Conservation (phyloP, 208 protist species). For the Leishmania turanica region DNA sequence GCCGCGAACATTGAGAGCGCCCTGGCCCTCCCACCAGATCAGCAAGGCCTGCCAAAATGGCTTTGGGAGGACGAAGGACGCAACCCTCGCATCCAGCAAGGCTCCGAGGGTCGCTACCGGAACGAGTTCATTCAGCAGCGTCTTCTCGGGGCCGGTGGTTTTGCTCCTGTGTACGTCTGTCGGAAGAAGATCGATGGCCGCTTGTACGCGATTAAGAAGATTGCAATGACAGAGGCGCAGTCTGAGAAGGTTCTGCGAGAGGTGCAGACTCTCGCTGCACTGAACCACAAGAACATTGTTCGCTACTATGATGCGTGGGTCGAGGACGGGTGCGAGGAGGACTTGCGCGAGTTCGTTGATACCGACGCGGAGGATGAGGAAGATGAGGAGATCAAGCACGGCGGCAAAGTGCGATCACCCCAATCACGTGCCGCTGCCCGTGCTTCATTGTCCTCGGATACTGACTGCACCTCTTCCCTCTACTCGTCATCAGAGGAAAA, state of each 20-base stretch:
- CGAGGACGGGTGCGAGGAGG: slow-evolving; percentile 82
- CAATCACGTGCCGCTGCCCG: neutral
- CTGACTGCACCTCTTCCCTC: slow-evolving; percentile 2
- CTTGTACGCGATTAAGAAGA: slow-evolving; percentile 88
- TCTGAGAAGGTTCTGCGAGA: slow-evolving; percentile 69
- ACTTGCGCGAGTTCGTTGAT: slow-evolving; percentile 62
- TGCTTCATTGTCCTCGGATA: slow-evolving; percentile 15
- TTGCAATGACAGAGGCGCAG: slow-evolving; percentile 66
- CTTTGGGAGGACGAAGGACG: slow-evolving; percentile 71
- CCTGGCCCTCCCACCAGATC: slow-evolving; percentile 27
- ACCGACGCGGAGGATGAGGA: slow-evolving; percentile 37
- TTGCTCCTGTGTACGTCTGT: slow-evolving; percentile 87
- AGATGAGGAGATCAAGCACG: slow-evolving; percentile 27
- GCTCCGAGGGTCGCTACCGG: slow-evolving; percentile 62
- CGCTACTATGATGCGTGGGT: slow-evolving; percentile 92
- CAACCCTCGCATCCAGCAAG: slow-evolving; percentile 48
- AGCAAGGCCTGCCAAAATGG: slow-evolving; percentile 65
- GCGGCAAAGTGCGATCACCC: neutral
- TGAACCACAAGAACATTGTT: slow-evolving; percentile 87
- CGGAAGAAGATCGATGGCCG: slow-evolving; percentile 84
- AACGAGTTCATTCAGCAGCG: slow-evolving; percentile 86
- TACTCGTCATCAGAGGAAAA: slow-evolving; percentile 13
- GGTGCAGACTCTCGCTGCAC: slow-evolving; percentile 75
- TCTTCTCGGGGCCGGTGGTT: slow-evolving; percentile 75
- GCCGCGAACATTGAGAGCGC: slow-evolving; percentile 32